Percentiles rank a stretch among this genome's conserved stretches.
Conservation (phyloP, 192 early-diverging fungal genomes). For the Coemansia sp. region DNA sequence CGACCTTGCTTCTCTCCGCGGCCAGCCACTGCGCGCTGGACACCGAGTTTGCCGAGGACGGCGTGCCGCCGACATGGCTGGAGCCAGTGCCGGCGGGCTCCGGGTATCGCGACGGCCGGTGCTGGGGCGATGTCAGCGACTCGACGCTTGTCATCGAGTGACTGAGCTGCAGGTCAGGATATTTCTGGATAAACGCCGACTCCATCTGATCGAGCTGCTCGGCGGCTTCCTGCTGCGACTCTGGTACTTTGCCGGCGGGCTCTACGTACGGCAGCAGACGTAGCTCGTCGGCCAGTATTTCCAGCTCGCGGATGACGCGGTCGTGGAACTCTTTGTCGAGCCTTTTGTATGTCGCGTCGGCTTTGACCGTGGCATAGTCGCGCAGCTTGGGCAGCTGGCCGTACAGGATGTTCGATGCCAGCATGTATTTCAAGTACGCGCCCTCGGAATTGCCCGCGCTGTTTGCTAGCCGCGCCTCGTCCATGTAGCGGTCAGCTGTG, state of each 20-base stretch:
- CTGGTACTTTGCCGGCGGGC: background rate
- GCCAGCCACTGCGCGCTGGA: slow-evolving; percentile 14
- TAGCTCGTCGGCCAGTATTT: slow-evolving; percentile 16
- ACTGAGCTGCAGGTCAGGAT: slow-evolving; percentile 21
- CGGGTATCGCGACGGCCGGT: background rate
- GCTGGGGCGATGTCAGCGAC: background rate
- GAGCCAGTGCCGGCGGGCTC: too few species aligned
- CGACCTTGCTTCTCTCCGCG: slow-evolving; percentile 22
- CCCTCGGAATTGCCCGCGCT: slow-evolving; percentile 23
- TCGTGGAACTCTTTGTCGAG: slow-evolving; percentile 40
- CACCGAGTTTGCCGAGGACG: background rate
- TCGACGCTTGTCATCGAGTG: background rate
- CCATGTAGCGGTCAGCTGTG: slow-evolving; percentile 28
- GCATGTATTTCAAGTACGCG: slow-evolving; percentile 46
- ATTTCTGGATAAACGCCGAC: slow-evolving; percentile 42
- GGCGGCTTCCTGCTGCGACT: slow-evolving; percentile 14
- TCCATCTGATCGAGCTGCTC: slow-evolving; percentile 51
- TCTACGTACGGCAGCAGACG: slow-evolving; percentile 35
- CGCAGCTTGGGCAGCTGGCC: slow-evolving; percentile 48
- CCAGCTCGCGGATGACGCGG: slow-evolving; percentile 24
- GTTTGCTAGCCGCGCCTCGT: slow-evolving; percentile 22
- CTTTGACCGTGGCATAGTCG: slow-evolving; percentile 43
- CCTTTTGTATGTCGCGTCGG: slow-evolving; percentile 46
- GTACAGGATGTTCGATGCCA: slow-evolving; percentile 49
- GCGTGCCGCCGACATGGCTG: background rate